Conservation (phyloP, 2,329 filamentous ascomycete genomes). For the Neonectria hederae region DNA sequence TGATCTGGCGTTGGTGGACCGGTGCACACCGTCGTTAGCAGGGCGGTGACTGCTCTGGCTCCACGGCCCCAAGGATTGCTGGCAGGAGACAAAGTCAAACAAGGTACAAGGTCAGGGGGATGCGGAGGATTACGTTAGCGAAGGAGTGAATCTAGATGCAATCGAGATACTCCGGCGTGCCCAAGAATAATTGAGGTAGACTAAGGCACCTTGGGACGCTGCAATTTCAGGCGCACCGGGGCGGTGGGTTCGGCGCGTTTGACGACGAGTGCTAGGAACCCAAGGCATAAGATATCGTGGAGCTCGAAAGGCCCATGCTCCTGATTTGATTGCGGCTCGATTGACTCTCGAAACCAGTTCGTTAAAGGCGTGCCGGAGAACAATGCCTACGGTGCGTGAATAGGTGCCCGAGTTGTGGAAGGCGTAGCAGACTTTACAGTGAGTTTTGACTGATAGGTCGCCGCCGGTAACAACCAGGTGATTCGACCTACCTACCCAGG, state of each 20-base stretch:
- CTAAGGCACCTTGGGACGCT: neutral
- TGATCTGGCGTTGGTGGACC: neutral
- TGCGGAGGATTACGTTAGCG: neutral
- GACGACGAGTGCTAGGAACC: neutral
- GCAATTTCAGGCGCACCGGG: neutral
- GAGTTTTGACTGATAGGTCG: neutral
- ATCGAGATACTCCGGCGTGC: neutral
- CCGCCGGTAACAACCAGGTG: too few species aligned
- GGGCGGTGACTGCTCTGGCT: neutral
- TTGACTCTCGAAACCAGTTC: neutral
- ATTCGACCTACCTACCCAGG: too few species aligned
- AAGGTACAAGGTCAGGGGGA: neutral
- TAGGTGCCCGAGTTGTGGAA: neutral
- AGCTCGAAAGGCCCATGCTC: neutral
- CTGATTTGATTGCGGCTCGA: neutral
- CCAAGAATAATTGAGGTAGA: neutral
- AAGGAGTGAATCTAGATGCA: neutral
- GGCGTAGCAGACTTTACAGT: neutral
- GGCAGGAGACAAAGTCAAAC: neutral
- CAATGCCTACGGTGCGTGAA: neutral
- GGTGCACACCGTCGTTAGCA: slow-evolving; percentile 4
- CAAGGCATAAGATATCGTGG: neutral
- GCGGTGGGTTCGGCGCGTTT: neutral
- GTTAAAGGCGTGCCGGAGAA: neutral
- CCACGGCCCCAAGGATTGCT: neutral